These are phyloP conservation scores for Globisporangium carolinianum DNA, from an alignment of 352 stramenopile species.

Conservation along the genomic window DNA sequence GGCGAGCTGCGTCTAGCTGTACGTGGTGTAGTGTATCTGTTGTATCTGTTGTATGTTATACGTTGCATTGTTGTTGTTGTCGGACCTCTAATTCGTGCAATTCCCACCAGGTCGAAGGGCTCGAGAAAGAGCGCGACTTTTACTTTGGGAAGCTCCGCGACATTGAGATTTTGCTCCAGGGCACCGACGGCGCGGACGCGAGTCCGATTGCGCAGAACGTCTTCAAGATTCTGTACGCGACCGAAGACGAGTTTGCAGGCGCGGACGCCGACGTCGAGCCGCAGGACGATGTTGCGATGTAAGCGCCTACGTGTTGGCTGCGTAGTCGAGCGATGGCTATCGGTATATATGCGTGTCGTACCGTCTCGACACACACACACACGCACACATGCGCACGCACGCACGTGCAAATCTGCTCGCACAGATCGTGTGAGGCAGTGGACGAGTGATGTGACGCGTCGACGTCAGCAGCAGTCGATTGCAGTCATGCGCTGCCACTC, in stretches of 20 bases:
- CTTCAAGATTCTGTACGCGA: slow-evolving; percentile 85
- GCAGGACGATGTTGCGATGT: slow-evolving; percentile 47
- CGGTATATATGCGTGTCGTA: not conserved
- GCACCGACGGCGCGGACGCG: slow-evolving; percentile 43
- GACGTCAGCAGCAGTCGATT: no score
- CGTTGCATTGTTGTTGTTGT: no score
- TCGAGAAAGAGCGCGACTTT: slow-evolving; percentile 96
- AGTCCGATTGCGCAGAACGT: slow-evolving; percentile 60
- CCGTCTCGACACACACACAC: not conserved
- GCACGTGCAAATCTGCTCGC: no score
- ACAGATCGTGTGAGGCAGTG: no score
- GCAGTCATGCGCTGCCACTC: no score
- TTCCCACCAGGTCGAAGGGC: slow-evolving; percentile 62
- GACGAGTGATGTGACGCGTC: no score
- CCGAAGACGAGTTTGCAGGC: slow-evolving; percentile 44
- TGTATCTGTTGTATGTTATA: no score
- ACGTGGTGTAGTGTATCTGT: slow-evolving; percentile 4
- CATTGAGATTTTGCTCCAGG: slow-evolving; percentile 94
- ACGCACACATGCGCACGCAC: no score
- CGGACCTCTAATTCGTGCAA: not conserved
- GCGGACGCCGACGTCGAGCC: slow-evolving; percentile 32
- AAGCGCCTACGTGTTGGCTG: slow-evolving; percentile 1
- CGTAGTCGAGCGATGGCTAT: not conserved
- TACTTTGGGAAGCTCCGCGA: slow-evolving; percentile 99
- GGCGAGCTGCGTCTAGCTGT: slow-evolving; percentile 70